Evolutionary conservation across 2,329 filamentous ascomycete species (phyloP).

Genomic region (Salinomyces thailandicus): DNA sequence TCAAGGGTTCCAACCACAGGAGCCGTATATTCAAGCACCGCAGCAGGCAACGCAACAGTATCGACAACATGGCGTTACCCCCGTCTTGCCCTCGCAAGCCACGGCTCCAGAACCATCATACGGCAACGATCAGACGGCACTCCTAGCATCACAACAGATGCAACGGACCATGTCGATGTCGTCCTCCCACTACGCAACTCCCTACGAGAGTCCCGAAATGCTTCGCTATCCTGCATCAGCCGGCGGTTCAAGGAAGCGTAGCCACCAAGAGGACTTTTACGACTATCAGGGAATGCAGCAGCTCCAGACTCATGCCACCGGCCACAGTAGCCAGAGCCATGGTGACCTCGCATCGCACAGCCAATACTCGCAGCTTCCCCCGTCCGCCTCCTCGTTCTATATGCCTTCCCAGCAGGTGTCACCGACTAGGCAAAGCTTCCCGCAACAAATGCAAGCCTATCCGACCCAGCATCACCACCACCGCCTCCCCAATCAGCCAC

Average conservation of each 20-base stretch:
- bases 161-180: conserved; percentile 14
- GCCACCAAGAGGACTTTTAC: conserved; percentile 31
- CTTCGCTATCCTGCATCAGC: conserved; percentile 22
- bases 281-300: conserved; percentile 32
- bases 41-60: conserved; percentile 8
- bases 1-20: conserved; percentile 15
- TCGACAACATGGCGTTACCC: conserved; percentile 18
- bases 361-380: conserved; percentile 16
- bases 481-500: conserved; percentile 62
- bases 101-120: conserved; percentile 19
- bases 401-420: conserved; percentile 15
- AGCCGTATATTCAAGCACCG: conserved; percentile 8
- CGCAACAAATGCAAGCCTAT: conserved; percentile 19
- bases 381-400: conserved; percentile 13
- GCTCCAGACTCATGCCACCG: conserved; percentile 12
- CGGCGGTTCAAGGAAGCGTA: conserved; percentile 31
- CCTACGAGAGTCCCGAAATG: conserved; percentile 22
- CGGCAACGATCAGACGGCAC: conserved; percentile 17
- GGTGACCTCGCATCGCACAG: conserved; percentile 29
- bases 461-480: conserved; percentile 57
- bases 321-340: conserved; percentile 23
- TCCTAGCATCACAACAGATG: conserved; percentile 18
- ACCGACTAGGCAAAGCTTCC: conserved; percentile 12
- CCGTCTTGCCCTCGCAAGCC: conserved; percentile 20
- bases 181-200: conserved; percentile 21